Conservation (phyloP, 2,329 filamentous ascomycete genomes). For the Cladophialophora immunda region DNA sequence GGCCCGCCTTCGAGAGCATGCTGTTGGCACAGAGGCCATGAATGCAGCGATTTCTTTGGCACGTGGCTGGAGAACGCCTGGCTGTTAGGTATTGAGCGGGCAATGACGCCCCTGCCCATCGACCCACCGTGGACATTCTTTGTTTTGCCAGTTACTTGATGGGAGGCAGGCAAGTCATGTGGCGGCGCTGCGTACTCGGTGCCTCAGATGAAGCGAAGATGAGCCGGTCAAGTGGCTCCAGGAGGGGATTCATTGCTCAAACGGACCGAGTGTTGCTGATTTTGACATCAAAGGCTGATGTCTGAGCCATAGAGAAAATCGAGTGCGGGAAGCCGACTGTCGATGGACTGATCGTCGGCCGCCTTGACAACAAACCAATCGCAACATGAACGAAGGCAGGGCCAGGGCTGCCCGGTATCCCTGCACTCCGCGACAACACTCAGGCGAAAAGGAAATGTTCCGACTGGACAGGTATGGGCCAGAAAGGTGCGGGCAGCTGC, state of each 20-base stretch:
- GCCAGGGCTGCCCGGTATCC: constrained; percentile 13
- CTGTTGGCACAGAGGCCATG: constrained; percentile 7
- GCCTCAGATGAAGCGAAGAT: constrained; percentile 26
- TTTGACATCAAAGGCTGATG: constrained; percentile 25
- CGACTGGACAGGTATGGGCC: constrained; percentile 29
- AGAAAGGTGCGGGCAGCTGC: not conserved
- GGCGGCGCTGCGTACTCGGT: constrained; percentile 13
- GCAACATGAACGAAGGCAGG: constrained; percentile 17
- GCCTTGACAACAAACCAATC: constrained; percentile 31
- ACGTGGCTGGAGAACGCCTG: constrained; percentile 16
- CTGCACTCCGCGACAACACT: constrained; percentile 17
- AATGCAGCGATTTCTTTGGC: constrained; percentile 15
- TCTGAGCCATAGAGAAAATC: constrained; percentile 29
- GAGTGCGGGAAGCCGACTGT: constrained; percentile 29
- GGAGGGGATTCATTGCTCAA: constrained; percentile 21
- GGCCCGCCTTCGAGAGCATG: constrained; percentile 15
- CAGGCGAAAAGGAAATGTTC: constrained; percentile 31
- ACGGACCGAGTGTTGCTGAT: constrained; percentile 20
- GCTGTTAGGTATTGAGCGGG: constrained; percentile 9
- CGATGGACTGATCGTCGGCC: constrained; percentile 29
- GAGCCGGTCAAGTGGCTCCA: constrained; percentile 21
- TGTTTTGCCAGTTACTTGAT: constrained; percentile 22
- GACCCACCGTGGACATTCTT: constrained; percentile 19
- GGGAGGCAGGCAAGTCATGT: constrained; percentile 16
- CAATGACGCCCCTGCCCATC: constrained; percentile 15